Conservation (phyloP, 2,329 filamentous ascomycete species). For the Didymella pomorum region DNA sequence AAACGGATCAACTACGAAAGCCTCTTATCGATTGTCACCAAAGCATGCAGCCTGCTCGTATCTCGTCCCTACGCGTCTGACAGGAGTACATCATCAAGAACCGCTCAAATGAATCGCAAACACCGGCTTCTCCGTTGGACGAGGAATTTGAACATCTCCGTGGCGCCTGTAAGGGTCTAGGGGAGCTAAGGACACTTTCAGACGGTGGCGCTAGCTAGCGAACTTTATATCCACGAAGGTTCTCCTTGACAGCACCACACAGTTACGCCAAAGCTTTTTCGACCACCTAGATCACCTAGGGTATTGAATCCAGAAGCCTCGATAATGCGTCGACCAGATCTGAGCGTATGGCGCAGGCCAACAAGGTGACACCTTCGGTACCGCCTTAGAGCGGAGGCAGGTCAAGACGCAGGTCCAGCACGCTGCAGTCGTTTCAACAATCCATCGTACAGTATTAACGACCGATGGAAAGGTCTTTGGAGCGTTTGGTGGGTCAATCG, state of each 20-base stretch:
- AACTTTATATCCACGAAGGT: conserved; percentile 7
- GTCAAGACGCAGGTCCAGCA: neutral
- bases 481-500: conserved; percentile 9
- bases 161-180: conserved; percentile 2
- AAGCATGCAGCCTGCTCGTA: neutral
- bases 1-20: neutral
- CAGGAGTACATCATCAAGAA: neutral
- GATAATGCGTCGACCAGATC: conserved; percentile 2
- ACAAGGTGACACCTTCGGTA: conserved; percentile 1
- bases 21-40: no score
- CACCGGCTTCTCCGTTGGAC: neutral
- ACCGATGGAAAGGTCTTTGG: neutral
- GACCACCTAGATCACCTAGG: conserved; percentile 11
- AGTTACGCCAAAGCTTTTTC: conserved; percentile 3
- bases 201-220: conserved; percentile 11
- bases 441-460: neutral
- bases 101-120: conserved; percentile 5
- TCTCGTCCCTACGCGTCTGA: neutral
- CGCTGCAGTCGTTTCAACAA: neutral
- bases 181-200: conserved; percentile 4
- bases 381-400: neutral
- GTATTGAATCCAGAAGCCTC: conserved; percentile 14
- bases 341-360: neutral
- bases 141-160: neutral
- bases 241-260: conserved; percentile 14